These are phyloP conservation scores for Porphyrellus cyaneotinctus DNA, from an alignment of 768 basidiomycete species.

Conservation along the genomic window DNA sequence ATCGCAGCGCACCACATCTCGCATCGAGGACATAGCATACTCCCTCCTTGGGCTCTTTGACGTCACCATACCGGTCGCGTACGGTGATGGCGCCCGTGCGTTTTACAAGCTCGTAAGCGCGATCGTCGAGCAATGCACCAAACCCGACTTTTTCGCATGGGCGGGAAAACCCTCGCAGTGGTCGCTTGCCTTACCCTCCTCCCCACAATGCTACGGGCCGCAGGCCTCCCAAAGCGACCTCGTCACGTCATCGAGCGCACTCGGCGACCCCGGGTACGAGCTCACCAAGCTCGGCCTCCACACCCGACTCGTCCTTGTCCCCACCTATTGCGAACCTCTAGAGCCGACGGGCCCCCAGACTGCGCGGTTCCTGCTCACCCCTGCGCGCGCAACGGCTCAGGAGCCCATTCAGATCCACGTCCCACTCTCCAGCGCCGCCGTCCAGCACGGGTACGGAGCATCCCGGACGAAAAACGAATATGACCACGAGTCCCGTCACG, in stretches of 20 bases:
- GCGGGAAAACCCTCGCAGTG: slow-evolving; percentile 20
- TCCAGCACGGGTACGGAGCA: background rate
- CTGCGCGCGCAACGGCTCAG: slow-evolving; percentile 13
- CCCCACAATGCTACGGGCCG: slow-evolving; percentile 16
- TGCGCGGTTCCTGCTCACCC: slow-evolving; percentile 18
- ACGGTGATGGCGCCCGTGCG: slow-evolving; percentile 22
- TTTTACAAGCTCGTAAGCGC: slow-evolving; percentile 21
- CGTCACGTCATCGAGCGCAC: slow-evolving; percentile 1
- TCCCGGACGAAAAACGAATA: slow-evolving; percentile 1
- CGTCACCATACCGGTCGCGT: slow-evolving; percentile 19
- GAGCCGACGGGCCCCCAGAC: slow-evolving; percentile 13
- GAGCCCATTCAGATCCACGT: slow-evolving; percentile 20
- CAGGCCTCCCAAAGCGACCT: slow-evolving; percentile 12
- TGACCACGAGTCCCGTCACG: background rate
- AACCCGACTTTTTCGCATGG: slow-evolving; percentile 24
- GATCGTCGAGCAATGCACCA: slow-evolving; percentile 14
- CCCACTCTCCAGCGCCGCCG: background rate
- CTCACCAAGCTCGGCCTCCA: slow-evolving; percentile 23
- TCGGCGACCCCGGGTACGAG: slow-evolving; percentile 23
- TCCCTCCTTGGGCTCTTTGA: slow-evolving; percentile 25
- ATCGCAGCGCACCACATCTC: slow-evolving; percentile 20
- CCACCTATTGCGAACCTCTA: slow-evolving; percentile 19
- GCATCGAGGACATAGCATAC: slow-evolving; percentile 23
- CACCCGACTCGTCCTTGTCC: slow-evolving; percentile 17
- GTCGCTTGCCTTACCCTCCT: slow-evolving; percentile 24